Conservation (phyloP, 2,329 filamentous ascomycete genomes). For the Diaporthe citri region DNA sequence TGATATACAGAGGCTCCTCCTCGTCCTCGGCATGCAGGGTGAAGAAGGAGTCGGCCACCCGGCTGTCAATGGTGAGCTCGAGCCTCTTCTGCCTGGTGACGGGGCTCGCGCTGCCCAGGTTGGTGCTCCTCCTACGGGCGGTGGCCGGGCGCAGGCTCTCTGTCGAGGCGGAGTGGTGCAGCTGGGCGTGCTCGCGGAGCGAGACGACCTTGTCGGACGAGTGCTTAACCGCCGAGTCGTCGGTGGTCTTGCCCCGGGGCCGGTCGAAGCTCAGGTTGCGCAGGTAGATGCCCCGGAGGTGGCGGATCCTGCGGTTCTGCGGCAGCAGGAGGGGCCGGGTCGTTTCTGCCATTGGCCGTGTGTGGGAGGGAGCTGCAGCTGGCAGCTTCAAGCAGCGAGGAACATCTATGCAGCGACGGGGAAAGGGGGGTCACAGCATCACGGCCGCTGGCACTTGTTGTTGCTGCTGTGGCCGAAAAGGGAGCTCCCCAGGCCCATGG, state of each 20-base stretch:
- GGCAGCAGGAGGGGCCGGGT: constrained; percentile 66
- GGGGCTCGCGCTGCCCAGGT: constrained; percentile 60
- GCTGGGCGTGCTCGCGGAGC: constrained; percentile 60
- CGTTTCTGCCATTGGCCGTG: constrained; percentile 47
- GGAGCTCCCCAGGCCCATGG: background rate
- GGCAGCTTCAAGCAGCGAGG: constrained; percentile 34
- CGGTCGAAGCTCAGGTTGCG: constrained; percentile 83
- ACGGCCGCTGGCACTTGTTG: background rate
- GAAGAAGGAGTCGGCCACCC: constrained; percentile 91
- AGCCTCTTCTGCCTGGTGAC: constrained; percentile 77
- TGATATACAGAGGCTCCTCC: constrained; percentile 87
- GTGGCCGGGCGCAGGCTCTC: constrained; percentile 59
- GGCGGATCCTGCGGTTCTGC: constrained; percentile 89
- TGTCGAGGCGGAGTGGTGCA: constrained; percentile 69
- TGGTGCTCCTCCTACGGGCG: constrained; percentile 61
- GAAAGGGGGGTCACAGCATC: background rate
- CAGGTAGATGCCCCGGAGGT: constrained; percentile 87
- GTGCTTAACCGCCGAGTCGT: constrained; percentile 81
- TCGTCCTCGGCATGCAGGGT: constrained; percentile 78
- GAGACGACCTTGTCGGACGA: constrained; percentile 74
- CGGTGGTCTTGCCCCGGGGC: constrained; percentile 72
- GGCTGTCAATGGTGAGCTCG: constrained; percentile 77
- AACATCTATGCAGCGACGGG: constrained; percentile 31
- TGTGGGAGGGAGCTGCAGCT: constrained; percentile 23
- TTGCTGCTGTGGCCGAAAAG: background rate